Percentiles rank a stretch among this genome's conserved stretches.
Evolutionary conservation across 2,329 filamentous ascomycete species (phyloP).

Genomic region (Claviceps digitariae): DNA sequence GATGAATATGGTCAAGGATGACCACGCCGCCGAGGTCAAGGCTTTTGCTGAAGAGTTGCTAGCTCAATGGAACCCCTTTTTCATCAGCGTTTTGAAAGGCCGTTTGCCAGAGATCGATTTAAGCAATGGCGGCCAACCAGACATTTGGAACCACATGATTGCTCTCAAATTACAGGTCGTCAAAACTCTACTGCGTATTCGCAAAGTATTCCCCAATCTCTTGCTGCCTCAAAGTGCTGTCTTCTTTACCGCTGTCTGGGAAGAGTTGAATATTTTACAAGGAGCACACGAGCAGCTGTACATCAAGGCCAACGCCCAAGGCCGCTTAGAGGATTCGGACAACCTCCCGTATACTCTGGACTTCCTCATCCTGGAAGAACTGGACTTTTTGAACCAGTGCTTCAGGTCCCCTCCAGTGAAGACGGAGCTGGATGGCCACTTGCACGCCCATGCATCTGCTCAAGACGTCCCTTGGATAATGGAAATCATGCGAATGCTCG

Average conservation of each 20-base stretch:
- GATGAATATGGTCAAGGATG: conserved; percentile 91
- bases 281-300: conserved; percentile 68
- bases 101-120: conserved; percentile 52
- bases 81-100: conserved; percentile 64
- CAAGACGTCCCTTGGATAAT: conserved; percentile 66
- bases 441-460: conserved; percentile 46
- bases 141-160: conserved; percentile 67
- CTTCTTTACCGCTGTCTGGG: conserved; percentile 81
- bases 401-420: conserved; percentile 79
- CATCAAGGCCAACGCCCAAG: conserved; percentile 73
- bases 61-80: conserved; percentile 77
- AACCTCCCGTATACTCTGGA: conserved; percentile 89
- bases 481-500: conserved; percentile 74
- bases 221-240: conserved; percentile 69
- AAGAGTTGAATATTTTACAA: conserved; percentile 65
- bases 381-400: conserved; percentile 89
- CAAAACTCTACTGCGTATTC: conserved; percentile 83
- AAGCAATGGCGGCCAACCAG: conserved; percentile 36
- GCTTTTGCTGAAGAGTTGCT: conserved; percentile 80
- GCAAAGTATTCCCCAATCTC: conserved; percentile 67
- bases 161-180: conserved; percentile 88
- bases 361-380: conserved; percentile 81
- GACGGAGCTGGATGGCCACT: conserved; percentile 71
- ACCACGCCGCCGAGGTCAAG: conserved; percentile 76
- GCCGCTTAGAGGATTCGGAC: conserved; percentile 78